A percentile compares a stretch with the other conserved stretches of the same genome.
Evolutionary conservation across 495 filamentous ascomycete species (phyloP).

Genomic region (Tuber borchii): DNA sequence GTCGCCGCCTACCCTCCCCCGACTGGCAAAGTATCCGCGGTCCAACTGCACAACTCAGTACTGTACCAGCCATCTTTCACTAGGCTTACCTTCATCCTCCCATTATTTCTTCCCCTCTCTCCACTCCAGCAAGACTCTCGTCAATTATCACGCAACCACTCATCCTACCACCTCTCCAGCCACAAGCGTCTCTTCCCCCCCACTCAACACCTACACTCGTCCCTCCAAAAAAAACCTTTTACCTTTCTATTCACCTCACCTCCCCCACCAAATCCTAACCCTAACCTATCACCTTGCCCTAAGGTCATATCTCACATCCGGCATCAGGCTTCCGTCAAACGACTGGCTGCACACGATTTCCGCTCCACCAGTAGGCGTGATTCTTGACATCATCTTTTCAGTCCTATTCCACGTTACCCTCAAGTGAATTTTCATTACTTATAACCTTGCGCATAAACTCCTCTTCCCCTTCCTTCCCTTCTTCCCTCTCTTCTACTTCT

Average conservation of each 20-base stretch:
- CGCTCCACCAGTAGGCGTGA: constrained; percentile 23
- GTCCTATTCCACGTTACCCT: constrained; percentile 24
- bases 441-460: constrained; percentile 36
- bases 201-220: background rate
- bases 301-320: constrained; percentile 22
- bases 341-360: constrained; percentile 11
- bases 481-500: background rate
- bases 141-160: background rate
- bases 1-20: background rate
- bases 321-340: constrained; percentile 8
- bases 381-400: constrained; percentile 38
- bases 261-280: background rate
- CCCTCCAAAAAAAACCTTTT: background rate
- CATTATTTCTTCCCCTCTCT: background rate
- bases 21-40: background rate
- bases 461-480: constrained; percentile 11
- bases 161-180: background rate
- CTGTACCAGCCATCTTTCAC: background rate
- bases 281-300: background rate
- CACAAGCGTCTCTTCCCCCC: background rate
- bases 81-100: background rate
- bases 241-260: background rate
- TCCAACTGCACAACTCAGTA: background rate
- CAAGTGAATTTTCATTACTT: constrained; percentile 16
- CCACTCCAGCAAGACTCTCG: background rate